Base-by-base conservation (phyloP, 2,329 filamentous ascomycete genomes). In the Dactylellina drechsleri region DNA sequence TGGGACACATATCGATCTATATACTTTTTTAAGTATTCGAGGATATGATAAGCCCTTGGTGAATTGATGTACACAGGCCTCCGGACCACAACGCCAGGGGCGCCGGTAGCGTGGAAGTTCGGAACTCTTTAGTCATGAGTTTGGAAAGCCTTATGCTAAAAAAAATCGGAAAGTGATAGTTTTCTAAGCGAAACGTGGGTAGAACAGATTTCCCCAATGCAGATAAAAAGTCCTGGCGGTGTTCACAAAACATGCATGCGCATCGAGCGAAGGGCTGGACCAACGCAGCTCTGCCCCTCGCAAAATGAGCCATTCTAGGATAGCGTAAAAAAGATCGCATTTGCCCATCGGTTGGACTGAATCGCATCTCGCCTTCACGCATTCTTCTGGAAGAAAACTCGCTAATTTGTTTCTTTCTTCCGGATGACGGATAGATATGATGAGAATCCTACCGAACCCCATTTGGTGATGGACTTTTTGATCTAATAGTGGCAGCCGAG, bases 251-350 rank as follows among this genome's bases (percentile, higher is more conserved):
- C 23, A 45, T 8, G n/a, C n/a, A 12, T 23, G 4, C 2, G 10
- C 54, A 23, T 20, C n/a, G 5, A 23, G 31, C 1, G 26, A 36
- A 12, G 28, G 8, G 26, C 54, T 8, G 16, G 4, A 43, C 16
- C 50, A 53, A 58, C 54, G 3, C n/a, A 18, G 31, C 54, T 28
- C 4, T 1, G 16, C 31, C 16, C n/a, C 43, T 58, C 54, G 54
- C 54, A 58, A 45, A 58, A 58, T 43, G 36, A 12, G 13, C 54
- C 54, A 45, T 12, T 58, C 54, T 45, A 18, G 54, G 43, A 58
- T 58, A 58, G 54, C 36, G 23, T 4, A 23, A 23, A 23, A 23
- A 4, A 23, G 23, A 23, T 23, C 23, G 23, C 23, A 23, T 23
- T 23, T 23, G n/a, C 23, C 2, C 23, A 23, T 23, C 23, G 23